Evolutionary conservation across 2,329 filamentous ascomycete genomes (phyloP), one percentile per base, ranked within the genome.

Genomic region (Trichoderma sp.): DNA sequence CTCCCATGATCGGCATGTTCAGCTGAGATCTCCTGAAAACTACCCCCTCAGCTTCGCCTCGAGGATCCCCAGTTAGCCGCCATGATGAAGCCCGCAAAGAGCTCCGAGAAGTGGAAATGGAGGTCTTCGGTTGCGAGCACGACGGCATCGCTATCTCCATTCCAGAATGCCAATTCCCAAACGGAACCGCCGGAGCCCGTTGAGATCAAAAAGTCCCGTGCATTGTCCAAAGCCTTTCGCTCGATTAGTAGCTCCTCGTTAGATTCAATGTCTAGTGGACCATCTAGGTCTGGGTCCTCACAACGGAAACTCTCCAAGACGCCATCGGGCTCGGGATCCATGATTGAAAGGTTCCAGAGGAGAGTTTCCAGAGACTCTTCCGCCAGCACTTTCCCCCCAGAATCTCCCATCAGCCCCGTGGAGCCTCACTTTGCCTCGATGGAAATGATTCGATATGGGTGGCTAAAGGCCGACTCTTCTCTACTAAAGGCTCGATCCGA

Each of bases 391-490:
- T 74, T 76, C 6, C 73, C 74, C 29, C 71, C 74, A 19, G 78
- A 80, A 52, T 65, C 73, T 12, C 72, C 76, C 5, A 71, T 69
- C 15, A 72, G 73, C 32, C 71, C 76, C 5, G 56, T 74, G 10
- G 78, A 81, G 25, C 72, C 74, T 17, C 73, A 77, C 4, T 78
- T 79, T 53, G 71, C 74, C 2, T 71, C 75, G 13, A 80, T 81
- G 78, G 79, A 79, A 42, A 72, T 84, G 19, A 70, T 84, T 48
- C 81, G 81, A 56, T 80, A 80, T 59, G 83, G 83, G 2, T 75
- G 81, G 17, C 77, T 87, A 39, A 85, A 86, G 72, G 76, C 81
- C 1, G 84, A 86, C 67, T 75, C 82, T 5, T 82, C 83, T 22
- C 75, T 85, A 3, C 76, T 84, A 69, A 86, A 84, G 68, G 76